phyloP scores from a whole-genome alignment of 2,329 filamentous ascomycete genomes.

The Graphiopsis chlorocephala region DNA sequence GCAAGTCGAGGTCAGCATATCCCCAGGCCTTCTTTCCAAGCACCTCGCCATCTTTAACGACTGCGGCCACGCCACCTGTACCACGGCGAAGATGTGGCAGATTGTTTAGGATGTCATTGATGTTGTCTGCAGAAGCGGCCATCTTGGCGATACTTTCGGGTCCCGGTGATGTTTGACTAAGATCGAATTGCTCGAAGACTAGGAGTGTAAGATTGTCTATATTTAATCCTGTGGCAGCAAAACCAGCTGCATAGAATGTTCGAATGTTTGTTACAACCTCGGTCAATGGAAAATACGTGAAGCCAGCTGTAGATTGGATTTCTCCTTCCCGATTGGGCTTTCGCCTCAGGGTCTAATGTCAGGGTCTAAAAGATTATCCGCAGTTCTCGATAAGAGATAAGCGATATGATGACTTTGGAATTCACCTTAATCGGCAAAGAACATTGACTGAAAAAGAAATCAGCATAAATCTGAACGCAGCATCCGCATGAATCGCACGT shows the following conservation, averaged over 20 bases:
- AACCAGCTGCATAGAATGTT: neutral
- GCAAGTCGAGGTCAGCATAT: conserved; percentile 42
- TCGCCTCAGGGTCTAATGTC: neutral
- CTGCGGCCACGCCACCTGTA: conserved; percentile 43
- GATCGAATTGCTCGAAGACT: too few species aligned
- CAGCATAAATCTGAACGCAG: too few species aligned
- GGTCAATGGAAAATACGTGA: neutral
- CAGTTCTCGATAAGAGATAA: neutral
- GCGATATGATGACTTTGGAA: too few species aligned
- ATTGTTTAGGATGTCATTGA: conserved; percentile 14
- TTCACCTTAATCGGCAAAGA: too few species aligned
- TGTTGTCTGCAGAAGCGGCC: neutral
- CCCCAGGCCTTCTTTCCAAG: conserved; percentile 43
- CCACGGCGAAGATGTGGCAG: conserved; percentile 30
- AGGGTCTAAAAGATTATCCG: too few species aligned
- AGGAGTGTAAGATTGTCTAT: neutral
- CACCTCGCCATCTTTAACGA: conserved; percentile 44
- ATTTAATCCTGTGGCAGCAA: neutral
- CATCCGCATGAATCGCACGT: too few species aligned
- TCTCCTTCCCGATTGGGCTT: neutral
- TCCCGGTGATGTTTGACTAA: neutral
- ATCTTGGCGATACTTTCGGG: neutral
- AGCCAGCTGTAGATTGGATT: neutral
- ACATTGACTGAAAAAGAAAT: too few species aligned
- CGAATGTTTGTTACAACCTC: neutral